Base-by-base conservation (phyloP, 768 basidiomycete species). In the Tricholoma matsutake region DNA sequence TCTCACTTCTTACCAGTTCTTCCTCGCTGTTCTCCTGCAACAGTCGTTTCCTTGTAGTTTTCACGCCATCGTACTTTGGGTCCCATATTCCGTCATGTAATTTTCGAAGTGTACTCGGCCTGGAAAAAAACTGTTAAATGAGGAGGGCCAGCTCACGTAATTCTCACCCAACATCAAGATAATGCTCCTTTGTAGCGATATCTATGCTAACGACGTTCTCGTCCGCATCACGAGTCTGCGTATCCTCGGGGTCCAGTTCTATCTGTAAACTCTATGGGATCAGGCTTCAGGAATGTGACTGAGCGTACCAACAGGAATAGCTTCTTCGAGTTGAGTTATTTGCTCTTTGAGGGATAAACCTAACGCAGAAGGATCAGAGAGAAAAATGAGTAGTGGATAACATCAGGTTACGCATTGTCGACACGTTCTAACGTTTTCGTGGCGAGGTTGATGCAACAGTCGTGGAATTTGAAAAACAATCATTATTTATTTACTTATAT, bases 231-330 rank as follows among this genome's bases (percentile, higher is more conserved):
- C 79, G 77, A 52, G 83, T 84, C 34, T 85, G 85, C 65, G 81
- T 69, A 64, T 88, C 86, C 71, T 94, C 93, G 10, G 87, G 88
- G 72, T 94, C 91, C 68, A 85, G 79, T 68, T 92, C 90, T 90
- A 67, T 41, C 61, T 51, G 31, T 31, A 56, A n/a, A 53, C 66
- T 57, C 62, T 61, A 49, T 45, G 31, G 16, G 3, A 53, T 32
- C 31, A 31, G 25, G 4, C n/a, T 11, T n/a, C 11, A 53, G 8
- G 11, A 29, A 31, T 4, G 7, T 14, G 8, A 35, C 13, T 28
- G 53, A 20, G 74, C 82, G 62, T 68, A 89, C 93, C 91, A 37
- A 78, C 74, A 54, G 90, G 90, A 10, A 86, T 81, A 20, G 86
- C 75, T 56, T 91, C 84, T 52, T 91, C 83, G 25, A 98, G 84